Base-by-base conservation (phyloP, 148 eudicot species). In the Diospyros lotus region DNA sequence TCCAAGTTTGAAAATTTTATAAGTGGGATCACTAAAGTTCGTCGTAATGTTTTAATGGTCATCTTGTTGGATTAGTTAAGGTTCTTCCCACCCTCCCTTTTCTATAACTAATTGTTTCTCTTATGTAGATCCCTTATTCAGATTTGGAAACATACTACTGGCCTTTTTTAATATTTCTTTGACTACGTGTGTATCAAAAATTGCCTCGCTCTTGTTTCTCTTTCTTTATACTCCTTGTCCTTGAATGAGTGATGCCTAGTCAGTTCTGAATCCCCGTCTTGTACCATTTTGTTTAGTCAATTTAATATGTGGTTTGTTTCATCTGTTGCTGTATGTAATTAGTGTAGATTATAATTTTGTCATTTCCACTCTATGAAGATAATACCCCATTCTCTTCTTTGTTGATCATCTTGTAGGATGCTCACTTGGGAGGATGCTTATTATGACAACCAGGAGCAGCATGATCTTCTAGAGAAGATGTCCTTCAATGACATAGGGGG, bases 391-490 rank as follows among this genome's bases (percentile, higher is more conserved):
- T 45, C 42, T 76, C 18, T 66, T 40, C n/a, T 54, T 75, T 85
- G 38, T 65, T 61, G 41, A 70, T 65, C 51, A 70, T 84, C 65
- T 61, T 78, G 73, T 82, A 94, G 98, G 92, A 84, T 86, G 84
- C 82, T 94, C 71, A 86, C 90, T 73, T 94, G 87, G 86, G 98
- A 90, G 78, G 98, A 90, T 82, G 95, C 91, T 72, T 91, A 87
- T 87, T 92, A 81, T 75, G 82, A 88, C 75, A 77, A 79, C 78
- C 80, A 78, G 58, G 80, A 63, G 65, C 81, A 85, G 74, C 71
- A 44, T 46, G 84, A 76, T 75, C 71, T 79, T 75, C 72, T 79
- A 44, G 87, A 75, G 50, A 87, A 69, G 71, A 84, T 82, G 59
- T 60, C 77, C 76, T 73, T 69, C 65, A 69, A 61, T 62, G 79